Evolutionary conservation across 1,284 basidiomycete species (phyloP), one percentile per base, ranked within the genome.

Genomic region (Mycosarcoma mackinlayi): DNA sequence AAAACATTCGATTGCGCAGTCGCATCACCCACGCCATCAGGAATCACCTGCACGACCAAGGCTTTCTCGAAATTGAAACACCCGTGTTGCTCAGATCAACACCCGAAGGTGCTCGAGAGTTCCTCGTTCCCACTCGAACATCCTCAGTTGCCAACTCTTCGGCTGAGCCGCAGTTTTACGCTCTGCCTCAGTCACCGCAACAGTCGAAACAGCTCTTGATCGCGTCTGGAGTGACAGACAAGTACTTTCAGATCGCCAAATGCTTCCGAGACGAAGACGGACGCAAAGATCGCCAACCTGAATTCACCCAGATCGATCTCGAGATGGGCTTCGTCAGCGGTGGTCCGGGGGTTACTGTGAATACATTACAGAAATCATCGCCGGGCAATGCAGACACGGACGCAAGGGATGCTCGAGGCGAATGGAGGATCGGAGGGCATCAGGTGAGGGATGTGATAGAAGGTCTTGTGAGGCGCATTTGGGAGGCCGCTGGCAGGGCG

Each of bases 251-350:
- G 83, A 87, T 97, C 56, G 94, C 94, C 14, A 88, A 89, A 72
- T 97, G 94, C 84, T 97, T 97, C 86, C 88, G 94, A 37, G 94
- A 97, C 83, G 94, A 97, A 83, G 93, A 93, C 79, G 92, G 93
- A 2, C 87, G 94, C 58, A 93, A 91, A 83, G 94, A 97, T 84
- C 88, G 94, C 27, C 94, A 97, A 81, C 93, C 94, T 0, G 94
- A 97, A 83, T 97, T 97, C 83, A 97, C 94, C 19, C 94, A 97
- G 84, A 87, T 97, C 67, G 94, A 97, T 88, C 84, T 97, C 68
- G 94, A 97, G 85, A 94, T 97, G 92, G 92, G 91, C 3, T 97
- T 92, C 83, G 90, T 96, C 24, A 90, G 90, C 19, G 96, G 94
- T 11, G 73, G 81, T 3, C 64, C 82, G 84, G 88, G 63, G 86